A percentile compares a stretch with the other conserved stretches of the same genome.
Conservation (phyloP, 1,284 basidiomycete species). For the Golubevia sp. region DNA sequence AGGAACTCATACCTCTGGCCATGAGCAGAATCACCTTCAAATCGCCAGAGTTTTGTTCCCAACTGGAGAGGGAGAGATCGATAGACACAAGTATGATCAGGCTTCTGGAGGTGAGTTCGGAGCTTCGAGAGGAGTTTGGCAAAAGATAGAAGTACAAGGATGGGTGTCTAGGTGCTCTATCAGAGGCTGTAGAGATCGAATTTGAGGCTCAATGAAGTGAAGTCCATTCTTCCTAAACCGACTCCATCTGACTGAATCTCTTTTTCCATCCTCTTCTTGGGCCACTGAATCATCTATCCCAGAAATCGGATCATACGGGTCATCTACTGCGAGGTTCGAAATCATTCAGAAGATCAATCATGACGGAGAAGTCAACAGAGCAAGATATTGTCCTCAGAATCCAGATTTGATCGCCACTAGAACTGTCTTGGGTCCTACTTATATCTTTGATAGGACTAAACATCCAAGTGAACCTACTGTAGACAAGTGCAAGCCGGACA, state of each 20-base stretch:
- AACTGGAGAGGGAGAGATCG: slow-evolving; percentile 71
- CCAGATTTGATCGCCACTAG: slow-evolving; percentile 96
- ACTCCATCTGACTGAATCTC: slow-evolving; percentile 3
- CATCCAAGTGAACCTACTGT: slow-evolving; percentile 89
- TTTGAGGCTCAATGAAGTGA: slow-evolving; percentile 4
- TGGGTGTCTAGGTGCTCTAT: neutral
- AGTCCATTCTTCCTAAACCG: slow-evolving; percentile 2
- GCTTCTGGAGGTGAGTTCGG: slow-evolving; percentile 72
- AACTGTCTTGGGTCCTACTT: slow-evolving; percentile 83
- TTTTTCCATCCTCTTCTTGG: neutral
- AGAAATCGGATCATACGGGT: slow-evolving; percentile 86
- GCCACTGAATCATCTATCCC: slow-evolving; percentile 1
- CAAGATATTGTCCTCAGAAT: slow-evolving; percentile 98
- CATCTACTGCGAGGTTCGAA: slow-evolving; percentile 79
- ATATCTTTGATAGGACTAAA: slow-evolving; percentile 95
- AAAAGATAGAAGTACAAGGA: too few species aligned
- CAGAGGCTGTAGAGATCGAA: too few species aligned
- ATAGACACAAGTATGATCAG: slow-evolving; percentile 83
- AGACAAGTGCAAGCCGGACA: slow-evolving; percentile 86
- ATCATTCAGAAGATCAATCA: slow-evolving; percentile 96
- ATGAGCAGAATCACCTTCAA: slow-evolving; percentile 92
- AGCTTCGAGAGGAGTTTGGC: neutral
- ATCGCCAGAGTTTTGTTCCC: slow-evolving; percentile 70
- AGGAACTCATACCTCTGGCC: slow-evolving; percentile 95
- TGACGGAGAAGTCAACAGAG: slow-evolving; percentile 92